A percentile compares a stretch with the other conserved stretches of the same genome.
Evolutionary conservation across 2,329 filamentous ascomycete species (phyloP).

Genomic region (Aplosporella prunicola): DNA sequence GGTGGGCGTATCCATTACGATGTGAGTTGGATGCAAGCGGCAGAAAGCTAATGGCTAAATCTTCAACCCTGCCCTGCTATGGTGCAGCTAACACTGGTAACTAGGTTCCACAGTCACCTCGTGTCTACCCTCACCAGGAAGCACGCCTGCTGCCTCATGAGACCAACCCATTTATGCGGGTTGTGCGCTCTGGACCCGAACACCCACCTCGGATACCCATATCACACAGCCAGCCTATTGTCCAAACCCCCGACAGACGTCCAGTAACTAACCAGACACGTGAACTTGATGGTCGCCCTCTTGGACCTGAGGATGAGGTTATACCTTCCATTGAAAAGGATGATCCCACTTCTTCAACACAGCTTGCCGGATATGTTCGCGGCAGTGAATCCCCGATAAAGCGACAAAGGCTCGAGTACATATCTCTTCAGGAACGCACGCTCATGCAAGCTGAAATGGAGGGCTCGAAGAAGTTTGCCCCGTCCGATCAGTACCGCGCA

Average conservation of each 20-base stretch:
- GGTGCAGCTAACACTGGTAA: too few relatives aligned
- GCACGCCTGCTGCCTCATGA: background rate
- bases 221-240: background rate
- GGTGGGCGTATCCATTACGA: too few relatives aligned
- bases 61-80: too few relatives aligned
- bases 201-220: too few relatives aligned
- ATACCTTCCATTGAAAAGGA: conserved; percentile 4
- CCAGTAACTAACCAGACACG: background rate
- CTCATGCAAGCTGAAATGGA: conserved; percentile 1
- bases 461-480: background rate
- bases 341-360: background rate
- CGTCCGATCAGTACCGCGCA: background rate
- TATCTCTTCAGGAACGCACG: conserved; percentile 9
- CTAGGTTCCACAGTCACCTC: background rate
- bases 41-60: too few relatives aligned
- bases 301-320: conserved; percentile 2
- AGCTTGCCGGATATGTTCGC: background rate
- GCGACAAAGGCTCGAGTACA: background rate
- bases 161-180: too few relatives aligned
- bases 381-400: background rate
- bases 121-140: background rate
- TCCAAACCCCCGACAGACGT: background rate
- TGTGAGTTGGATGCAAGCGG: too few relatives aligned
- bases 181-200: too few relatives aligned
- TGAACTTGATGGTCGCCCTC: conserved; percentile 2